phyloP scores from a whole-genome alignment of 1,284 basidiomycete genomes.

The Lignosus rhinocerotis region DNA sequence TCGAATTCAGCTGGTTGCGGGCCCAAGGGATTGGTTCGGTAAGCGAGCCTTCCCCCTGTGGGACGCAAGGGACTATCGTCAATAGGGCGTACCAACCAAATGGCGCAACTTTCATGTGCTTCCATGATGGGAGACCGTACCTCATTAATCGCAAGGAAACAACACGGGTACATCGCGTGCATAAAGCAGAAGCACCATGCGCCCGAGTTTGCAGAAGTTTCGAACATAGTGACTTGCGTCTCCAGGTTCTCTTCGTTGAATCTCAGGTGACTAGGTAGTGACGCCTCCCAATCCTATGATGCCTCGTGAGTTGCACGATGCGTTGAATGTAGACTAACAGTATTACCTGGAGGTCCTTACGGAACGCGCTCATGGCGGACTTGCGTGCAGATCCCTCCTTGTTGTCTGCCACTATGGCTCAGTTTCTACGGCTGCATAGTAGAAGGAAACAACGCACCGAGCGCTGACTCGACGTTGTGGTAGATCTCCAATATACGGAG shows the following conservation, averaged over 20 bases:
- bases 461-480: conserved; percentile 48
- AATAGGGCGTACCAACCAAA: background rate
- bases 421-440: background rate
- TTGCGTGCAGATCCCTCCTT: conserved; percentile 25
- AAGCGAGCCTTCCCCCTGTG: conserved; percentile 31
- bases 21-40: conserved; percentile 49
- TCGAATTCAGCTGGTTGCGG: conserved; percentile 53
- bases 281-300: conserved; percentile 59
- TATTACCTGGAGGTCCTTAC: conserved; percentile 44
- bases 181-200: conserved; percentile 78
- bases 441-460: conserved; percentile 27
- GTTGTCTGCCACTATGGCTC: conserved; percentile 13
- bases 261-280: conserved; percentile 64
- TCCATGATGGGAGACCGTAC: conserved; percentile 40
- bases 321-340: background rate
- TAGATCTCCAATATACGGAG: conserved; percentile 68
- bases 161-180: conserved; percentile 69
- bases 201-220: conserved; percentile 71
- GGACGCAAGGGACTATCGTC: conserved; percentile 4
- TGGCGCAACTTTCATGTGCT: background rate
- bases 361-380: conserved; percentile 37
- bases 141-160: conserved; percentile 60
- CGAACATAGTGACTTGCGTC: conserved; percentile 73
- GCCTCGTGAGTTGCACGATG: conserved; percentile 8
- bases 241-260: conserved; percentile 66